A percentile compares a stretch with the other conserved stretches of the same genome.
phyloP scores from a whole-genome alignment of 257 asterid species.

The Capsicum chinense region DNA sequence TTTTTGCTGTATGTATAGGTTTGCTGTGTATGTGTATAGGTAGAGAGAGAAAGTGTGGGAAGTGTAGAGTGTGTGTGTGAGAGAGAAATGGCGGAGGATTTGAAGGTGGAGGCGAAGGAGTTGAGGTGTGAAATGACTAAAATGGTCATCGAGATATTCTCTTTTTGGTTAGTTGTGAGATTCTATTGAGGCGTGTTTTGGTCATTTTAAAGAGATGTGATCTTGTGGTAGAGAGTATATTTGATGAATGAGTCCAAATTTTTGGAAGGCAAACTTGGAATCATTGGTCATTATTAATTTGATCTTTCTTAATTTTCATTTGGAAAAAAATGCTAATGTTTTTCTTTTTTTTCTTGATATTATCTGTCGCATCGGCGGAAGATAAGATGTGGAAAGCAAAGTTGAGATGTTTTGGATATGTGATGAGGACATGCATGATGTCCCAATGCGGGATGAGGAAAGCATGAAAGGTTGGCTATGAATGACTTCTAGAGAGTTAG shows the following conservation, averaged over 20 bases:
- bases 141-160: slow-evolving; percentile 38
- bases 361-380: too few relatives aligned
- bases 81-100: slow-evolving; percentile 30
- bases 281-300: slow-evolving; percentile 10
- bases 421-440: too few relatives aligned
- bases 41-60: not conserved
- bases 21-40: not conserved
- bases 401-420: too few relatives aligned
- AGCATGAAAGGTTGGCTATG: too few relatives aligned
- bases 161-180: not conserved
- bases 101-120: slow-evolving; percentile 30
- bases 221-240: slow-evolving; percentile 3
- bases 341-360: too few relatives aligned
- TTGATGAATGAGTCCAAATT: slow-evolving; percentile 11
- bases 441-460: too few relatives aligned
- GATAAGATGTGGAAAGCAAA: too few relatives aligned
- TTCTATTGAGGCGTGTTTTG: not conserved
- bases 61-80: not conserved
- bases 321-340: not conserved
- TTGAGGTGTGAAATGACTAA: slow-evolving; percentile 37
- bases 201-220: not conserved
- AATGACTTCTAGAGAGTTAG: too few relatives aligned
- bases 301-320: not conserved
- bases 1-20: not conserved
- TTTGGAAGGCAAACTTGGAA: slow-evolving; percentile 2